phyloP scores from a whole-genome alignment of 75 land plant species.

The Sequoia sempervirens region DNA sequence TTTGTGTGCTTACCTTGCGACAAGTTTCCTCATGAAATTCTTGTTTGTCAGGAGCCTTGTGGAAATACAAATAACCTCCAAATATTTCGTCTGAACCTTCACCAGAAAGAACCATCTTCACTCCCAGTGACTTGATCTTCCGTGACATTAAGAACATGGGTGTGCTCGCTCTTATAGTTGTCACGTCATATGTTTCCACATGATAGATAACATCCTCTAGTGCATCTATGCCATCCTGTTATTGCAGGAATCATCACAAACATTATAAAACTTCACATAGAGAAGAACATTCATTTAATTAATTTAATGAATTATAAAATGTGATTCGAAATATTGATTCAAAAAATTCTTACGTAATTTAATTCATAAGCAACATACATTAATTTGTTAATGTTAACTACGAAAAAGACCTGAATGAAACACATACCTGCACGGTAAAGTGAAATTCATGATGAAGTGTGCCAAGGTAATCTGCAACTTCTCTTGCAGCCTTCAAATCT shows the following conservation, averaged over 20 bases:
- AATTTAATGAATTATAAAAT: too few species aligned
- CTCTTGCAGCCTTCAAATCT: slow-evolving; percentile 89
- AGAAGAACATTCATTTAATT: too few species aligned
- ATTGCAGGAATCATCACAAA: background rate
- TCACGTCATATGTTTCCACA: slow-evolving; percentile 93
- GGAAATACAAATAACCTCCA: slow-evolving; percentile 97
- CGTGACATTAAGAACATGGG: slow-evolving; percentile 99
- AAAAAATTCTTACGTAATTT: too few species aligned
- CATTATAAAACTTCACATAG: too few species aligned
- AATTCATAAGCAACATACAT: too few species aligned
- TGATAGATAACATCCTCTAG: slow-evolving; percentile 94
- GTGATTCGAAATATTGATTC: too few species aligned
- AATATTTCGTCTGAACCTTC: slow-evolving; percentile 98
- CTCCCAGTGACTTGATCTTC: slow-evolving; percentile 92
- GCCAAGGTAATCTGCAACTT: slow-evolving; percentile 83
- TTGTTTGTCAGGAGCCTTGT: slow-evolving; percentile 96
- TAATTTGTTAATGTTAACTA: too few species aligned
- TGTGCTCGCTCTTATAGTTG: slow-evolving; percentile 94
- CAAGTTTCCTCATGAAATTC: slow-evolving; percentile 91
- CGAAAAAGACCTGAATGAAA: too few species aligned
- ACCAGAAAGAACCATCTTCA: slow-evolving; percentile 97
- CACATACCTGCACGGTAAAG: slow-evolving; percentile 84
- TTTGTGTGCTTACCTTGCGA: slow-evolving; percentile 56
- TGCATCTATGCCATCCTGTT: slow-evolving; percentile 95
- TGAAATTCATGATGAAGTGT: slow-evolving; percentile 90